Percentiles rank a stretch among this genome's conserved stretches.
Conservation (phyloP, 352 stramenopile species). For the Phytophthora vignae region DNA sequence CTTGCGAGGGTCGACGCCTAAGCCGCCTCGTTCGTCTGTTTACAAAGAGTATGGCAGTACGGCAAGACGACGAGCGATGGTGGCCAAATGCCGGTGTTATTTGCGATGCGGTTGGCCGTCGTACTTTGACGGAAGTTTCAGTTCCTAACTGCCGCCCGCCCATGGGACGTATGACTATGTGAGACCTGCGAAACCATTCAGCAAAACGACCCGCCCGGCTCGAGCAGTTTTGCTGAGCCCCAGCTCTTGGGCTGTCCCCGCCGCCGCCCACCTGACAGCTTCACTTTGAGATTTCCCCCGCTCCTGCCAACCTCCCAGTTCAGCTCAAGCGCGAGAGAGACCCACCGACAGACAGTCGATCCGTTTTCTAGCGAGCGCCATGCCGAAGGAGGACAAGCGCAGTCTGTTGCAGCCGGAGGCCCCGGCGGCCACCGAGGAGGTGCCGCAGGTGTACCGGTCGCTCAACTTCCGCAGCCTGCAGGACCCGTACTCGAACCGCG, state of each 20-base stretch:
- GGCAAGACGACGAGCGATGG: too few species aligned
- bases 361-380: background rate
- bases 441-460: conserved; percentile 49
- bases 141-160: too few species aligned
- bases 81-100: too few species aligned
- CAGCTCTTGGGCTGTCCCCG: too few species aligned
- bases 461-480: conserved; percentile 73
- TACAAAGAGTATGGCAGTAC: too few species aligned
- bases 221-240: background rate
- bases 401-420: conserved; percentile 30
- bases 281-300: conserved; percentile 51
- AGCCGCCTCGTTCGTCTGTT: too few species aligned
- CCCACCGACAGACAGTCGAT: background rate
- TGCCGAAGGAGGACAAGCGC: conserved; percentile 4
- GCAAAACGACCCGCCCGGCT: background rate
- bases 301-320: conserved; percentile 19
- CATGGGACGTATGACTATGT: too few species aligned
- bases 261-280: background rate
- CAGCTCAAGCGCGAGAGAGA: background rate
- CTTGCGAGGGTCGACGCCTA: too few species aligned
- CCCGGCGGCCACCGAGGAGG: conserved; percentile 1
- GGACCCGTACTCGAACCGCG: conserved; percentile 55
- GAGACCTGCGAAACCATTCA: too few species aligned
- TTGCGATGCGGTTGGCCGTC: too few species aligned
- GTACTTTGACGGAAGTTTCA: too few species aligned